Conservation (phyloP, 208 protist genomes). For the Porcisia deanei region DNA sequence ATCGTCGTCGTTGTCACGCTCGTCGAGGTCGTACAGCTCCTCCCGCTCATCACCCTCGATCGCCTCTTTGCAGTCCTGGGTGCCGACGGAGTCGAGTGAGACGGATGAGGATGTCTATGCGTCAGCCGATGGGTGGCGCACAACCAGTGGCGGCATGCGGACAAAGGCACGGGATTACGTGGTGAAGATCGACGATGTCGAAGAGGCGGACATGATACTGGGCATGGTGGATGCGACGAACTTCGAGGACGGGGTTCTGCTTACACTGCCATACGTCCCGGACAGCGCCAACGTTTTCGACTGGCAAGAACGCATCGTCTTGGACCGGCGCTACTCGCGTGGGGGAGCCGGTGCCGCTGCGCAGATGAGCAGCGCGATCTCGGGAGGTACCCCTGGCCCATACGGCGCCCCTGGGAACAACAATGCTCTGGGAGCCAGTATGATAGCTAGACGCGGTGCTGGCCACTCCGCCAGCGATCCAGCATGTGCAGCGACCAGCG, state of each 20-base stretch:
- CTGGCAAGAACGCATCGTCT: slow-evolving; percentile 67
- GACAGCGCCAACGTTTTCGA: slow-evolving; percentile 63
- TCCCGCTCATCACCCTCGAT: slow-evolving; percentile 8
- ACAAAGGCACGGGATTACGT: slow-evolving; percentile 59
- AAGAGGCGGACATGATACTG: slow-evolving; percentile 89
- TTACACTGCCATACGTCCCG: slow-evolving; percentile 85
- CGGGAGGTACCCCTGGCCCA: background rate
- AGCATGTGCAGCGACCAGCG: background rate
- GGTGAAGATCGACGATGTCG: slow-evolving; percentile 87
- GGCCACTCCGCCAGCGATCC: background rate
- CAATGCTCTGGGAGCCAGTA: background rate
- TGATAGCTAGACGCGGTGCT: background rate
- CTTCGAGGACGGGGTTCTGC: slow-evolving; percentile 75
- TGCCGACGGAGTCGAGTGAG: slow-evolving; percentile 33
- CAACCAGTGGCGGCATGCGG: slow-evolving; percentile 23
- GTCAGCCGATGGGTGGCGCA: slow-evolving; percentile 28
- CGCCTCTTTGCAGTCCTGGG: slow-evolving; percentile 26
- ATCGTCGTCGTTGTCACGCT: background rate
- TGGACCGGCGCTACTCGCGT: slow-evolving; percentile 70
- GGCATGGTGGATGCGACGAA: slow-evolving; percentile 56
- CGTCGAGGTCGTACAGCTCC: slow-evolving; percentile 1
- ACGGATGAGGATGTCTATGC: slow-evolving; percentile 35
- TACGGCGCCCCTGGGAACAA: background rate
- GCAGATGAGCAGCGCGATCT: background rate
- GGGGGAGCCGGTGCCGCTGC: background rate